Evolutionary conservation across 257 asterid species (phyloP).

Genomic region (Lavandula angustifolia): DNA sequence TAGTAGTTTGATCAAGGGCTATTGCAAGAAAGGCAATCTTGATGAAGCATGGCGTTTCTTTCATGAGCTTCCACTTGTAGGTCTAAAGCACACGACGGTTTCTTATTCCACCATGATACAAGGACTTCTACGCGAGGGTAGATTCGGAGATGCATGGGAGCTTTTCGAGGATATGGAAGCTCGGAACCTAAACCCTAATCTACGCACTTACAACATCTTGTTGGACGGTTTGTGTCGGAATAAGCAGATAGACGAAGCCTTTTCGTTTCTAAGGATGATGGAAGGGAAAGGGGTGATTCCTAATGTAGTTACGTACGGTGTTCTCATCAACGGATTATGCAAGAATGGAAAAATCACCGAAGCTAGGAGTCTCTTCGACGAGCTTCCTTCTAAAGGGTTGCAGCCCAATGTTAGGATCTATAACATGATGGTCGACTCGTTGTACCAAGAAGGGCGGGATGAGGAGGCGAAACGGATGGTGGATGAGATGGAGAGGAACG

Average conservation of each 20-base stretch:
- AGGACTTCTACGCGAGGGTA: not conserved
- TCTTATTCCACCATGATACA: slow-evolving; percentile 7
- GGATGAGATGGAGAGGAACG: slow-evolving; percentile 18
- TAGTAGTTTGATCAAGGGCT: slow-evolving; percentile 14
- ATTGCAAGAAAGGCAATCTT: slow-evolving; percentile 13
- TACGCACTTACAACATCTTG: not conserved
- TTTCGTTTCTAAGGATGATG: slow-evolving; percentile 8
- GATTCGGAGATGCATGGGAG: slow-evolving; percentile 6
- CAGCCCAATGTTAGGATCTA: slow-evolving; percentile 21
- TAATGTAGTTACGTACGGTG: slow-evolving; percentile 19
- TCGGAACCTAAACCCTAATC: not conserved
- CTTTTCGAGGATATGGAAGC: slow-evolving; percentile 23
- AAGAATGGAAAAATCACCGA: slow-evolving; percentile 20
- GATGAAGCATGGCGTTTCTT: slow-evolving; percentile 19
- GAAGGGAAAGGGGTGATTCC: slow-evolving; percentile 22
- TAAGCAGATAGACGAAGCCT: slow-evolving; percentile 23
- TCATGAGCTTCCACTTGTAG: not conserved
- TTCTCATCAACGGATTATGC: slow-evolving; percentile 30
- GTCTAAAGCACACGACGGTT: not conserved
- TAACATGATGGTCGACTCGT: slow-evolving; percentile 29
- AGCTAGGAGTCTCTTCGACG: slow-evolving; percentile 28
- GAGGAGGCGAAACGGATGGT: slow-evolving; percentile 15
- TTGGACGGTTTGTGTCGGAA: slow-evolving; percentile 6
- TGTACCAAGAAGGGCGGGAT: slow-evolving; percentile 22
- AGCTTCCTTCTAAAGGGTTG: slow-evolving; percentile 29